Base-by-base conservation (phyloP, 805 yeast species). In the Teunomyces barrocoloradensis region DNA sequence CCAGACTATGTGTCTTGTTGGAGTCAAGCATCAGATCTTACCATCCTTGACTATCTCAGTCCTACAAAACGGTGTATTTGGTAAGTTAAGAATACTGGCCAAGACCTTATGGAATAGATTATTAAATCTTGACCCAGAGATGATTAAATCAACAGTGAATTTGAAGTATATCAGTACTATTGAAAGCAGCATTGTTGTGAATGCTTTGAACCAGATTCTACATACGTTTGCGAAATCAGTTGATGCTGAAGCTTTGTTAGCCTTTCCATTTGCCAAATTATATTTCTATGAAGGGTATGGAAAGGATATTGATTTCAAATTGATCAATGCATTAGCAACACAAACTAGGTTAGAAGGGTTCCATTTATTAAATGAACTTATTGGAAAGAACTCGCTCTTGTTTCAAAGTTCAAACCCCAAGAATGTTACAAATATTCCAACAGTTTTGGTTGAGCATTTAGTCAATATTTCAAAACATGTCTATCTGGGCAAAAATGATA, bases 61-160 rank as follows among this genome's bases (percentile, higher is more conserved):
- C 39, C 65, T 82, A 47, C 84, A 82, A 55, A 58, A 66, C 36
- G 79, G 77, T 11, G 82, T 83, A 3, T 75, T 74, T 46, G 56
- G 63, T 2, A 55, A 52, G 4, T 56, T 75, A 39, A 64, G 63
- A 35, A 61, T 66, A 3, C 51, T 34, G 54, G 65, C 54, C 39
- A 53, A 48, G 27, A 47, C 20, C 3, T 51, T 45, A 36, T 74
- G 55, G 63, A 49, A 66, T 48, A 52, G 53, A 17, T 37, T 60
- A 29, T 47, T 69, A 32, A n/a, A 10, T 1, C 15, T 50, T 40
- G 54, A 54, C 29, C 51, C 55, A 7, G 30, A 18, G 2, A 30
- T 43, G 11, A 54, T 66, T 18, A 56, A 30, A 52, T 64, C 46
- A 37, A 66, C 41, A 43, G 62, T 30, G 55, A 65, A 39, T 6